Base-by-base conservation (phyloP, 176 grass and related monocot species). In the Raddia distichophylla region DNA sequence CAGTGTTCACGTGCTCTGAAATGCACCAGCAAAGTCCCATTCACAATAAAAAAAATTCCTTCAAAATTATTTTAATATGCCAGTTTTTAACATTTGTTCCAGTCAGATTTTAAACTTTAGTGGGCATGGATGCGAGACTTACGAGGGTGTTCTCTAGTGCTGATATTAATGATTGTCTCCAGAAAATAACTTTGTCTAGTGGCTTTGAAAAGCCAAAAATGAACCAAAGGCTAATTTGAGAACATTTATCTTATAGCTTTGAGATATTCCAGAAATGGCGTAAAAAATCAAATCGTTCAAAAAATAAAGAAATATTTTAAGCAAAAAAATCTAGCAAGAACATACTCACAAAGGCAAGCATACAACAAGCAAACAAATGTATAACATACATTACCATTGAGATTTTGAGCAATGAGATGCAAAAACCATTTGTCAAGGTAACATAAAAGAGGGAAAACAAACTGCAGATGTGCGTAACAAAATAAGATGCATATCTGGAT, bases 361-460 rank as follows among this genome's bases (percentile, higher is more conserved):
- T 9, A 46, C 16, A 79, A 52, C 10, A 43, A 77, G 53, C 12
- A 27, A 55, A 20, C 15, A 55, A 17, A 33, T 15, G 3, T 2
- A 59, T 15, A 49, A 6, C 58, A 46, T 4, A 58, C 47, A 6
- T 40, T 80, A 60, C 14, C 57, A 66, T 56, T 57, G 10, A 34
- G 37, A 73, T 22, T 37, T 69, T 0, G 16, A 10, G 69, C 40
- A 80, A 65, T 37, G 60, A 74, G 27, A 73, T 5, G 2, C 18
- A 86, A 34, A 63, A 34, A 49, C 8, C 59, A 86, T 45, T 65
- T 57, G 33, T 20, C 33, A 65, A 54, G 48, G 48, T 67, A 67
- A 16, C 18, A 67, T 42, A 67, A 85, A 67, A 15, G 22, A 7
- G 16, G 10, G 72, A 64, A 5, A 46, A 63, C 47, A 32, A n/a